Evolutionary conservation across 2,329 filamentous ascomycete genomes (phyloP).

Genomic region (Botrytis galanthina): DNA sequence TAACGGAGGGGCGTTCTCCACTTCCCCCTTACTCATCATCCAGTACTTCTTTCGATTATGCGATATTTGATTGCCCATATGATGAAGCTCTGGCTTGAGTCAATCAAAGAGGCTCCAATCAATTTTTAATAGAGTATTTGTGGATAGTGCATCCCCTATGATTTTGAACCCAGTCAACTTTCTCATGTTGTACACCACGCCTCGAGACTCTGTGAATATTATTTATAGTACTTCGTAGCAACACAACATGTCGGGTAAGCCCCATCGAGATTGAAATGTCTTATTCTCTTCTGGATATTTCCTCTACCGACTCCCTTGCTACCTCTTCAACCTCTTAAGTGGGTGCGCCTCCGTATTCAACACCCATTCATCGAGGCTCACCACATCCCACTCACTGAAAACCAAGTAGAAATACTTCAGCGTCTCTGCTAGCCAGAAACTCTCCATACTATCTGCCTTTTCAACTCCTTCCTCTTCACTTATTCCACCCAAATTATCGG

Average conservation of each 20-base stretch:
- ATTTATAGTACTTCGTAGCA: neutral
- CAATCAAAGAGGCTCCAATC: neutral
- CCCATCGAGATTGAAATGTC: neutral
- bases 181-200: neutral
- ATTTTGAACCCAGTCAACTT: neutral
- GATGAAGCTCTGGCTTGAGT: neutral
- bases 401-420: slow-evolving; percentile 64
- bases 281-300: neutral
- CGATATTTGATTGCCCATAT: neutral
- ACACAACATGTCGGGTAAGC: neutral
- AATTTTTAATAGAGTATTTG: neutral
- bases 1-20: neutral
- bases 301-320: neutral
- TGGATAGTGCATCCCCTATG: neutral
- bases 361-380: slow-evolving; percentile 63
- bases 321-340: slow-evolving; percentile 20
- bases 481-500: neutral
- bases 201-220: rapidly evolving
- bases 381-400: slow-evolving; percentile 46
- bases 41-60: neutral
- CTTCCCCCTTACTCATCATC: neutral
- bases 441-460: slow-evolving; percentile 46
- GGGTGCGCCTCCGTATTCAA: slow-evolving; percentile 40
- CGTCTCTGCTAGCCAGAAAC: slow-evolving; percentile 64
- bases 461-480: neutral